phyloP scores from a whole-genome alignment of 2,329 filamentous ascomycete genomes.

The Fulvia fulva region DNA sequence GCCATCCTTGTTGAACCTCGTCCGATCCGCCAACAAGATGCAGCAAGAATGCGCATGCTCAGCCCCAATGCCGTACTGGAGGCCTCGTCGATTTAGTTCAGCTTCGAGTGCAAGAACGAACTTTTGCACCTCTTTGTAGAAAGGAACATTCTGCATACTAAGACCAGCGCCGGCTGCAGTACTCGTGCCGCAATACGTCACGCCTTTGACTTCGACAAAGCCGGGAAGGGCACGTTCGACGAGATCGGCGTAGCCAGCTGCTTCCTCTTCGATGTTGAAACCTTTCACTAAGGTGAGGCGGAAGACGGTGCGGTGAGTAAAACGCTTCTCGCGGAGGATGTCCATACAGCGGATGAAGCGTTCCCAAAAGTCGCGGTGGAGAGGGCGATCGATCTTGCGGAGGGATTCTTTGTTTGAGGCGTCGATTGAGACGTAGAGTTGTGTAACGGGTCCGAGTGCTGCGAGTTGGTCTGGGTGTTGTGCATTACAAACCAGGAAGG shows the following conservation, averaged over 20 bases:
- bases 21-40: constrained; percentile 71
- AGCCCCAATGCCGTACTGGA: constrained; percentile 85
- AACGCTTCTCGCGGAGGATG: constrained; percentile 77
- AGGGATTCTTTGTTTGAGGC: constrained; percentile 86
- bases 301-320: constrained; percentile 88
- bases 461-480: constrained; percentile 91
- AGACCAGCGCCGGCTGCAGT: constrained; percentile 79
- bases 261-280: constrained; percentile 95
- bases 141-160: constrained; percentile 96
- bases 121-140: constrained; percentile 82
- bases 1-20: constrained; percentile 62
- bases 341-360: constrained; percentile 87
- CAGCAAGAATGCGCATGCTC: constrained; percentile 96
- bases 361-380: constrained; percentile 97
- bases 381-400: constrained; percentile 80
- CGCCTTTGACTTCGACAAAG: constrained; percentile 93
- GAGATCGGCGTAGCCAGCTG: constrained; percentile 81
- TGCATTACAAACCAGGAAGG: constrained; percentile 94
- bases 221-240: constrained; percentile 82
- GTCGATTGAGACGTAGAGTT: constrained; percentile 95
- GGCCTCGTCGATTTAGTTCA: constrained; percentile 64
- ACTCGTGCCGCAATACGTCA: constrained; percentile 92
- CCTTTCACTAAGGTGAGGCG: constrained; percentile 93
- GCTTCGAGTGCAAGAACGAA: constrained; percentile 74
- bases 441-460: constrained; percentile 78